Base-by-base conservation (phyloP, 192 early-diverging fungal genomes). In the Lobosporangium transversale region DNA sequence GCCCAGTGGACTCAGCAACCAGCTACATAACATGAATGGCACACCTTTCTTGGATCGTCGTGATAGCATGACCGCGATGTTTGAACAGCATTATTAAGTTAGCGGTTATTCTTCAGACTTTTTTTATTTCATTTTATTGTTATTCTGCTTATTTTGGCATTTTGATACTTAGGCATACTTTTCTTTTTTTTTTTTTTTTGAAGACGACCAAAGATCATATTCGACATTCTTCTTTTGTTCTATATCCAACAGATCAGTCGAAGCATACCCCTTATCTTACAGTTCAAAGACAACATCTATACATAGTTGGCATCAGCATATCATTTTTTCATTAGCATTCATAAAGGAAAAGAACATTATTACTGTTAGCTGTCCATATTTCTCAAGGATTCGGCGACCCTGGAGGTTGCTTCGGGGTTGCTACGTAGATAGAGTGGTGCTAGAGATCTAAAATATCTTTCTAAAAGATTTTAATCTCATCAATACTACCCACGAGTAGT, bases 31-130 rank as follows among this genome's bases (percentile, higher is more conserved):
- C 61, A 56, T 64, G 56, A 74, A 74, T 43, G 62, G 62, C 21
- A 42, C 50, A 2, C 23, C 63, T 4, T 76, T 60, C 45, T 37
- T 76, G 64, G 73, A 76, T 52, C 63, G 73, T 27, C 47, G 73
- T 32, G 73, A 76, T 48, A 76, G 73, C 73, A 76, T 76, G 73
- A 76, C 30, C 30, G 73, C 73, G 47, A 76, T 76, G 63, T 76
- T 76, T 62, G 73, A 76, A 29, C 73, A 76, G 59, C 73, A 76
- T 36, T 76, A 76, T 54, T 76, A 62, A 40, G 12, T 36, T 18
- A 24, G 18, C n/a, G n/a, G n/a, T n/a, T 48, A 11, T 44, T 43
- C 33, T 50, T 59, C 23, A 43, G 31, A 23, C 23, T 43, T 37
- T 62, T 29, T 66, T 66, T 36, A 12, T 23, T 20, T 17, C 14